Base-by-base conservation (phyloP, 2,329 filamentous ascomycete species). In the Fusarium sulawesiense region DNA sequence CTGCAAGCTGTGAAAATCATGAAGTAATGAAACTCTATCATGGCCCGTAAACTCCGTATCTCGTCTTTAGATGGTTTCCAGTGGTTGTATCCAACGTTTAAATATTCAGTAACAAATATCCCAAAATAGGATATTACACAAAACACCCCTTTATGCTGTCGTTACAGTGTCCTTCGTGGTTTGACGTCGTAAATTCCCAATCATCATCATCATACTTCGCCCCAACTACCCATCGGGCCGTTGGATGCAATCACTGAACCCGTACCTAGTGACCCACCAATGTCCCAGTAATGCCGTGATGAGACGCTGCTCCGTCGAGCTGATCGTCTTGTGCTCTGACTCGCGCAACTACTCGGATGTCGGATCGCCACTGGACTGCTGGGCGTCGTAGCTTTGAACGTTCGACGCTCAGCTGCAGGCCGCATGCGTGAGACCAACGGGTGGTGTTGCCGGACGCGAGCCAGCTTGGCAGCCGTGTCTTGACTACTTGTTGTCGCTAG, bases 281-380 rank as follows among this genome's bases (percentile, higher is more conserved):
- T 88, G 78, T 97, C 94, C 94, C 94, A 98, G 79, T 97, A 98
- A 77, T 97, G 93, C 56, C 93, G 84, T 47, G 90, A 93, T 46
- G 92, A 94, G 34, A 89, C 87, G 70, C 88, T 91, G 73, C 89
- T 92, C 55, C 87, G 84, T 74, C 86, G 85, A 41, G 88, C 90
- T 34, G 89, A 93, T 73, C 91, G 89, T 78, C 91, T 91, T 10
- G 93, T 93, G 79, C 93, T 97, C 80, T 97, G 93, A 76, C 93
- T 97, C 6, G 93, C 93, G 78, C 93, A 97, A 78, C 92, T 97
- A 62, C 89, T 82, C 79, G 81, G 79, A 68, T 85, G 85, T 78
- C 81, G 83, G 68, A 85, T 80, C 27, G 79, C 79, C 54, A 82
- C 80, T 27, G 86, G 82, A 71, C 83, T 86, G 27, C 81, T 78